Evolutionary conservation across 495 filamentous ascomycete genomes (phyloP).

Genomic region (Neurospora sp.): DNA sequence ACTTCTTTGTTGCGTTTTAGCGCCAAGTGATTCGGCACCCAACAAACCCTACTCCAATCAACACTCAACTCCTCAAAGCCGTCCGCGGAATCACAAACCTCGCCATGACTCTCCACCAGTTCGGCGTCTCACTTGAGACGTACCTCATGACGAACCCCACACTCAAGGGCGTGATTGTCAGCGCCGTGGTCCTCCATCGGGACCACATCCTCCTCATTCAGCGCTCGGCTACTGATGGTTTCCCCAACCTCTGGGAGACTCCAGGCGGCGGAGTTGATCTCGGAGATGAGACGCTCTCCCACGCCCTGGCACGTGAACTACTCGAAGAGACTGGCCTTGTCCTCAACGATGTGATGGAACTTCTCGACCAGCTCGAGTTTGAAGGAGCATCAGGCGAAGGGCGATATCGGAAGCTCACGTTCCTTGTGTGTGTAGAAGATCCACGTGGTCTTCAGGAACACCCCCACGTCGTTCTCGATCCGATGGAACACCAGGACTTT

Average conservation of each 20-base stretch:
- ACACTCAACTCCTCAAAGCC: not conserved
- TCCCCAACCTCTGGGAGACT: conserved; percentile 37
- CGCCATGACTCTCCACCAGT: not conserved
- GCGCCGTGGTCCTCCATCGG: conserved; percentile 21
- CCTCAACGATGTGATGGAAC: conserved; percentile 16
- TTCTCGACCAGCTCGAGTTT: conserved; percentile 19
- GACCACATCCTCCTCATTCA: conserved; percentile 34
- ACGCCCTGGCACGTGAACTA: conserved; percentile 37
- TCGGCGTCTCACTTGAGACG: conserved; percentile 11
- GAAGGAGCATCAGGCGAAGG: conserved; percentile 5
- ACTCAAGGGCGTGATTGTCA: conserved; percentile 20
- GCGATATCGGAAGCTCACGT: conserved; percentile 24
- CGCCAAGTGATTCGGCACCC: not conserved
- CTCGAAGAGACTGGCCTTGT: conserved; percentile 39
- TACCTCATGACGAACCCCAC: conserved; percentile 15
- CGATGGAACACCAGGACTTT: conserved; percentile 27
- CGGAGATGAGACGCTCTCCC: conserved; percentile 32
- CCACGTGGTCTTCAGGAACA: conserved; percentile 1
- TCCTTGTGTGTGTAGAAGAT: conserved; percentile 18
- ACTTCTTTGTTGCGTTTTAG: not conserved
- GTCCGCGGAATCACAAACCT: not conserved
- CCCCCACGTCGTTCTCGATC: conserved; percentile 19
- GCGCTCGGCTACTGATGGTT: conserved; percentile 34
- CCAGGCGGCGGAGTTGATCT: conserved; percentile 39
- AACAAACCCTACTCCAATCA: not conserved